Evolutionary conservation across 805 yeast species (phyloP).

Genomic region (Trichomonascus vanleenenianus): DNA sequence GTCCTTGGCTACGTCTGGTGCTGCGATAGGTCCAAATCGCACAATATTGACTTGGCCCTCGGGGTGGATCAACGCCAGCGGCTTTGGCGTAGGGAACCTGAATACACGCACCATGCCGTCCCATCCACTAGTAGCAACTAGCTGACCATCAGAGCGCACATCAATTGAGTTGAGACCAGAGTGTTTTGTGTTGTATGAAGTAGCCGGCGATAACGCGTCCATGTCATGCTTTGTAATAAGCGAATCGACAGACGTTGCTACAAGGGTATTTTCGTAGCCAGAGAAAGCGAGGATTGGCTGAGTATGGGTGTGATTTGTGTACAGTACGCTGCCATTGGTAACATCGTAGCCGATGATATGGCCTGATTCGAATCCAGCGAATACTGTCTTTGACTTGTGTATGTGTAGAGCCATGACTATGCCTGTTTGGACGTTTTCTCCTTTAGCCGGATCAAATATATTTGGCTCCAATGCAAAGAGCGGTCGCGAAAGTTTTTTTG

Average conservation of each 20-base stretch:
- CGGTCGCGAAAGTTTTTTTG: slow-evolving; percentile 15
- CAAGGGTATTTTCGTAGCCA: slow-evolving; percentile 16
- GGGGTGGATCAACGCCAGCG: slow-evolving; percentile 26
- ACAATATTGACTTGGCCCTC: slow-evolving; percentile 24
- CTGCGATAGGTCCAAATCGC: slow-evolving; percentile 10
- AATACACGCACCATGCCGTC: slow-evolving; percentile 31
- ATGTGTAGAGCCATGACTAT: slow-evolving; percentile 55
- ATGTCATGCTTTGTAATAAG: slow-evolving; percentile 23
- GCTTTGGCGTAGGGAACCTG: slow-evolving; percentile 19
- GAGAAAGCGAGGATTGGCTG: slow-evolving; percentile 28
- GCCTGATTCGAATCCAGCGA: slow-evolving; percentile 72
- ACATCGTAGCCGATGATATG: slow-evolving; percentile 35
- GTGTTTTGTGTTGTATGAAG: slow-evolving; percentile 19
- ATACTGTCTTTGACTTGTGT: slow-evolving; percentile 23
- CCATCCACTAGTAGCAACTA: slow-evolving; percentile 33
- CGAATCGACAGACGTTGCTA: slow-evolving; percentile 30
- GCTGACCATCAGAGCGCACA: slow-evolving; percentile 18
- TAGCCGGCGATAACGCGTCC: not conserved
- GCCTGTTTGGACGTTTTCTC: slow-evolving; percentile 39
- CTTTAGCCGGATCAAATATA: too few relatives aligned
- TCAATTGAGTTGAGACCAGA: slow-evolving; percentile 24
- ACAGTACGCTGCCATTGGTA: slow-evolving; percentile 4
- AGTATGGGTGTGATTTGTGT: slow-evolving; percentile 21
- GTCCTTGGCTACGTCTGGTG: not conserved
- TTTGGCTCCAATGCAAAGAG: too few relatives aligned